phyloP scores from a whole-genome alignment of 2,329 filamentous ascomycete genomes.

The Magnaporthales sp. region DNA sequence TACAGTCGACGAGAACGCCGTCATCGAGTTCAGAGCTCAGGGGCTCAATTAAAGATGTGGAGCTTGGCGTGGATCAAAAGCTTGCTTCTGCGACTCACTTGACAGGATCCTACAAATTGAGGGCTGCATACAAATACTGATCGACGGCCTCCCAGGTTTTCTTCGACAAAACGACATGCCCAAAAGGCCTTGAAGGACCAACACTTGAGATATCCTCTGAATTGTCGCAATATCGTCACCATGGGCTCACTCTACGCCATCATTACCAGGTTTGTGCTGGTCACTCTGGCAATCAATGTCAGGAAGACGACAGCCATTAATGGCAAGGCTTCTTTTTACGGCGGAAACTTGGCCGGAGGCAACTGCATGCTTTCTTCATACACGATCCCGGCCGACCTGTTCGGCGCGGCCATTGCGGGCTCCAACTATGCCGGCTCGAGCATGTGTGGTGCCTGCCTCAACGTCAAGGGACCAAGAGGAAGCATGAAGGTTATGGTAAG shows the following conservation, averaged over 20 bases:
- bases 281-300: background rate
- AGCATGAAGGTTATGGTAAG: conserved; percentile 56
- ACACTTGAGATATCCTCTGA: background rate
- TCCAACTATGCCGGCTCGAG: conserved; percentile 45
- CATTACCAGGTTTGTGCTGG: background rate
- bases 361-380: conserved; percentile 56
- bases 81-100: background rate
- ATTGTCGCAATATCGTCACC: background rate
- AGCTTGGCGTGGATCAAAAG: background rate
- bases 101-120: background rate
- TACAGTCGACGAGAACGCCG: background rate
- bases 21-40: background rate
- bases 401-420: conserved; percentile 53
- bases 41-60: background rate
- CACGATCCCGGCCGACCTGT: conserved; percentile 48
- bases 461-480: conserved; percentile 47
- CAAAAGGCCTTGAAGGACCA: background rate
- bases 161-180: background rate
- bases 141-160: background rate
- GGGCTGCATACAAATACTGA: background rate
- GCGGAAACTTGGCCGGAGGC: conserved; percentile 48
- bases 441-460: conserved; percentile 53
- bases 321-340: conserved; percentile 43
- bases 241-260: background rate
- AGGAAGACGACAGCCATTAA: background rate